phyloP scores from a whole-genome alignment of 2,329 filamentous ascomycete genomes.

The Beauveria sp. region DNA sequence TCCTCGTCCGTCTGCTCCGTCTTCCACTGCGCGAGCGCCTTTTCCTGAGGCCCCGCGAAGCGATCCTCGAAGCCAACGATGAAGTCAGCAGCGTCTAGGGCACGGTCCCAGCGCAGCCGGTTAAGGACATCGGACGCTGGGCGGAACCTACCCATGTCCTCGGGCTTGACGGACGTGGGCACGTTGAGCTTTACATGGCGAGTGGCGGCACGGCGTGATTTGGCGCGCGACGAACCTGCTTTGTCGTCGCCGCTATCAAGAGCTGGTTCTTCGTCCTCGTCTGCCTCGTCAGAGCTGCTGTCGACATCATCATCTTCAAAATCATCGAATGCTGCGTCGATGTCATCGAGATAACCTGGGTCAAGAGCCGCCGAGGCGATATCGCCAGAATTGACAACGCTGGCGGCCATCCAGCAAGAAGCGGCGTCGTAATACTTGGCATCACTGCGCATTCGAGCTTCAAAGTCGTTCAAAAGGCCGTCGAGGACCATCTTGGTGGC shows the following conservation, averaged over 20 bases:
- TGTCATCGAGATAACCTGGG: constrained; percentile 38
- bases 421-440: constrained; percentile 41
- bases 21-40: constrained; percentile 48
- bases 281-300: constrained; percentile 8
- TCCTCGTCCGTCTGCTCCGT: constrained; percentile 56
- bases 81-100: constrained; percentile 43
- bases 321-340: constrained; percentile 27
- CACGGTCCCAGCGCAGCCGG: constrained; percentile 52
- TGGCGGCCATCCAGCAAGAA: constrained; percentile 40
- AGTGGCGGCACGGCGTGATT: constrained; percentile 10
- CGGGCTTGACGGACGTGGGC: constrained; percentile 19
- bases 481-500: constrained; percentile 35
- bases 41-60: constrained; percentile 47
- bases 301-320: constrained; percentile 26
- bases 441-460: constrained; percentile 37
- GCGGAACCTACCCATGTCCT: constrained; percentile 40
- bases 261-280: neutral
- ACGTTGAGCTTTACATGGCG: neutral
- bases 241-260: neutral
- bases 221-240: constrained; percentile 12
- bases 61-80: constrained; percentile 55
- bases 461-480: constrained; percentile 38
- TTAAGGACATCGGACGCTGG: constrained; percentile 51
- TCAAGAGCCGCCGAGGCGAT: constrained; percentile 39
- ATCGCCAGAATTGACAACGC: constrained; percentile 29